Conservation (phyloP, 768 basidiomycete species). For the Porpolomopsis calyptriformis region DNA sequence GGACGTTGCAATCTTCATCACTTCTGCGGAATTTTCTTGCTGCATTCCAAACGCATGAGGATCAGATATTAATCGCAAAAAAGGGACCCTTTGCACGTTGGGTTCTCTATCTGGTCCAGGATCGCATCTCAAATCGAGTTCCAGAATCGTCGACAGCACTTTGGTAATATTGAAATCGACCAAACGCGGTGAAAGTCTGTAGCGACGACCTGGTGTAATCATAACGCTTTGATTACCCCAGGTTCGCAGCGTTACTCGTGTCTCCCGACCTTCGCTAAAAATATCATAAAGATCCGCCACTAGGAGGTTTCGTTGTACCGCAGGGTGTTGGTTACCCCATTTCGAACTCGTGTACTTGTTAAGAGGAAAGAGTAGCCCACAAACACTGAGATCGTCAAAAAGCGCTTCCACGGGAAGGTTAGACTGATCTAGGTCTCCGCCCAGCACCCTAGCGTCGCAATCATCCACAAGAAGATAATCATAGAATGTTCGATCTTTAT, state of each 20-base stretch:
- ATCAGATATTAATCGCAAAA: conserved; percentile 34
- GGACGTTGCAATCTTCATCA: conserved; percentile 24
- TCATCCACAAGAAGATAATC: conserved; percentile 37
- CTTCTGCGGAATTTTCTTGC: conserved; percentile 18
- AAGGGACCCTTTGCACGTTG: conserved; percentile 23
- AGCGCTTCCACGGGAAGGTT: conserved; percentile 36
- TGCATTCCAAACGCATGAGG: conserved; percentile 26
- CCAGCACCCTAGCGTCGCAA: conserved; percentile 11
- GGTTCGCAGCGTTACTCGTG: conserved; percentile 27
- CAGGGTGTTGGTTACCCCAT: conserved; percentile 30
- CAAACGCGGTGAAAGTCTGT: conserved; percentile 39
- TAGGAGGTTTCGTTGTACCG: conserved; percentile 28
- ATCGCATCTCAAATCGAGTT: conserved; percentile 31
- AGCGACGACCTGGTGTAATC: conserved; percentile 25
- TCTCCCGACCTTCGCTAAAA: conserved; percentile 20
- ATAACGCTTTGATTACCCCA: conserved; percentile 25
- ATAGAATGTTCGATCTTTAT: conserved; percentile 32
- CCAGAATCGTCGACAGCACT: conserved; percentile 33
- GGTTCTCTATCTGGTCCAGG: conserved; percentile 9
- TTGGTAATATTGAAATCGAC: conserved; percentile 45
- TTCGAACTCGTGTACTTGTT: conserved; percentile 25
- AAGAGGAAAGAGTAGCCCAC: conserved; percentile 34
- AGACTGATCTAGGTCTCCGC: conserved; percentile 5
- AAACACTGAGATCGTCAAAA: conserved; percentile 40
- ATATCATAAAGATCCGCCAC: conserved; percentile 35